Evolutionary conservation across 164 flowering plant genomes (phyloP).

Genomic region (Aristolochia contorta): DNA sequence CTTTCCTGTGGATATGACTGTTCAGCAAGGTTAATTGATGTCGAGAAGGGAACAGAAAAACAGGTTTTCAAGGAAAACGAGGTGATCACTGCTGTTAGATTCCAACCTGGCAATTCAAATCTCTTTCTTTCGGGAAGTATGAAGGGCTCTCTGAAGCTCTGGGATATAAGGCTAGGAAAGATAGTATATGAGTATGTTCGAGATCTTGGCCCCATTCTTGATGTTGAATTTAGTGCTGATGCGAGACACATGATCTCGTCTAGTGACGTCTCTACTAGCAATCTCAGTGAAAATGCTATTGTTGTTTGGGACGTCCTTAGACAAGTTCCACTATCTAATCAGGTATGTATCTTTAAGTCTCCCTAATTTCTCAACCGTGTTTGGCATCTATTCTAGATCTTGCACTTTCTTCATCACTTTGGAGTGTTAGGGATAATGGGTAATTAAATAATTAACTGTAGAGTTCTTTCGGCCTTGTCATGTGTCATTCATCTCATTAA

Average conservation of each 20-base stretch:
- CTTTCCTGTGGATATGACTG: constrained; percentile 94
- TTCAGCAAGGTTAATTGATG: constrained; percentile 61
- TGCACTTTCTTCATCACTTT: too few relatives aligned
- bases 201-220: constrained; percentile 70
- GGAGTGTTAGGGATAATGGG: too few relatives aligned
- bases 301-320: constrained; percentile 85
- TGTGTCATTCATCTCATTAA: too few relatives aligned
- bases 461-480: too few relatives aligned
- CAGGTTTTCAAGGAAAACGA: constrained; percentile 66
- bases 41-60: constrained; percentile 64
- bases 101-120: constrained; percentile 52
- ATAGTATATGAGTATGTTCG: constrained; percentile 51
- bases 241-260: constrained; percentile 72
- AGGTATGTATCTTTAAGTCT: constrained; percentile 47
- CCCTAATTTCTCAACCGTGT: background rate
- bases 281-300: constrained; percentile 74
- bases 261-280: constrained; percentile 63
- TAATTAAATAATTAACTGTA: too few relatives aligned
- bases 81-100: constrained; percentile 57
- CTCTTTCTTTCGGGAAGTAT: constrained; percentile 83
- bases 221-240: constrained; percentile 57
- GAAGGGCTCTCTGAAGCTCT: constrained; percentile 61
- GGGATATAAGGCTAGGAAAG: constrained; percentile 68
- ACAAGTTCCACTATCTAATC: constrained; percentile 79
- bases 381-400: background rate